Conservation (phyloP, 305 asterid species). For the Stenogyne calaminthoides region DNA sequence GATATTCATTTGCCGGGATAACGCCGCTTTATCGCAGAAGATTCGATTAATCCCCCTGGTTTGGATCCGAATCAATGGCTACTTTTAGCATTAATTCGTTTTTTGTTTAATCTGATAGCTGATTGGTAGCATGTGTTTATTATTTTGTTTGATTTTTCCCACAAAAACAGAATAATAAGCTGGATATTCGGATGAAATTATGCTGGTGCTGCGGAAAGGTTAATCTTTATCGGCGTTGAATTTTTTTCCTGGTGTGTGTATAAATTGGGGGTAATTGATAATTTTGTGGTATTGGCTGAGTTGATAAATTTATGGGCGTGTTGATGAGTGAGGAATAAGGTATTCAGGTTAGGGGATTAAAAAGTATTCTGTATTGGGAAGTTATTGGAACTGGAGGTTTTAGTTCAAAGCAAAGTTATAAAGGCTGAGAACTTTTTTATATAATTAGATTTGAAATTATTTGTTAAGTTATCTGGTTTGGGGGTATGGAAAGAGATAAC, state of each 20-base stretch:
- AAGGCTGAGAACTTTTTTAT: not conserved
- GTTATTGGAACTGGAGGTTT: constrained; percentile 29
- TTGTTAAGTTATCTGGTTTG: constrained; percentile 28
- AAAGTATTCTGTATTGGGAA: constrained; percentile 19
- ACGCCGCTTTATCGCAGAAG: constrained; percentile 36
- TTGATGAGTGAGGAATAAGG: constrained; percentile 33
- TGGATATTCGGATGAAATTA: constrained; percentile 35
- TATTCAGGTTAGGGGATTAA: constrained; percentile 12
- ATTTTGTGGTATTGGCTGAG: constrained; percentile 19
- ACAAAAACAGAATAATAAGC: constrained; percentile 33
- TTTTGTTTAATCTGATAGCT: constrained; percentile 16
- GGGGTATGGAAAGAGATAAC: constrained; percentile 21
- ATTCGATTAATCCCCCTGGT: constrained; percentile 40
- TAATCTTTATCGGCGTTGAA: constrained; percentile 23
- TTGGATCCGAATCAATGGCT: constrained; percentile 47
- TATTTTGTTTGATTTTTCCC: constrained; percentile 28
- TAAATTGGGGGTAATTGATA: constrained; percentile 25
- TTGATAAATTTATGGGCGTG: constrained; percentile 32
- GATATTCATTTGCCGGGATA: constrained; percentile 28
- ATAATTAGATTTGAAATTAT: constrained; percentile 20
- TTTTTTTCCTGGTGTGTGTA: constrained; percentile 14
- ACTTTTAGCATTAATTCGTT: constrained; percentile 13
- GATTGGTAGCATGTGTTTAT: constrained; percentile 26
- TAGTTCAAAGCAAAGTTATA: not conserved
- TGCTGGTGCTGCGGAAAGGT: constrained; percentile 31